phyloP scores from a whole-genome alignment of 306 rosid genomes.

The Castanea mollissima region DNA sequence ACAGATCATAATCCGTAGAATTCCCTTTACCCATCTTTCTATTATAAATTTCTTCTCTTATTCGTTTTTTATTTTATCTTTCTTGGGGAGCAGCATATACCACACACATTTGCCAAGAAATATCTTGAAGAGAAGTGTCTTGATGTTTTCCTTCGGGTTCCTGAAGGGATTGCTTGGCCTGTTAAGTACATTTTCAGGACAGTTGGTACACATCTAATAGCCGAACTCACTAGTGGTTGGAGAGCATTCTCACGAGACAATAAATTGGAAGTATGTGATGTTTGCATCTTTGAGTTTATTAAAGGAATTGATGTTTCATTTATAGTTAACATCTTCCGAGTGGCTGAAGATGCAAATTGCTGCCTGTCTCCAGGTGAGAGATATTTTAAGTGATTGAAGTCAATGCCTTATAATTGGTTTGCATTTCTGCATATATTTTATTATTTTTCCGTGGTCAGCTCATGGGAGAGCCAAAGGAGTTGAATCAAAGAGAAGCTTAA shows the following conservation, averaged over 20 bases:
- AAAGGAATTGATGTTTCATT: neutral
- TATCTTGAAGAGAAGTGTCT: neutral
- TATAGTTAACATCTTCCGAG: neutral
- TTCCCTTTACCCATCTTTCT: too few species aligned
- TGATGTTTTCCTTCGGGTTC: neutral
- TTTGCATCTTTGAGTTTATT: slow-evolving; percentile 3
- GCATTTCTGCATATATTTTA: too few species aligned
- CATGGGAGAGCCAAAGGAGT: too few species aligned
- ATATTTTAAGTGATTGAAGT: too few species aligned
- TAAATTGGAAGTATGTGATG: slow-evolving; percentile 10
- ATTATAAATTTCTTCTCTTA: neutral
- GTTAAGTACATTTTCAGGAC: neutral
- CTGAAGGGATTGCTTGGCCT: neutral
- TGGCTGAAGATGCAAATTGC: neutral
- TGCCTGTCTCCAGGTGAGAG: neutral
- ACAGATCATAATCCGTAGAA: too few species aligned
- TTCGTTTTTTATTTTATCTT: neutral
- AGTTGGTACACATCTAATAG: neutral
- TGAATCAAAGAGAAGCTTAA: too few species aligned
- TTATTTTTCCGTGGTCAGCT: too few species aligned
- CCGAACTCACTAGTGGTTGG: neutral
- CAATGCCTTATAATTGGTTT: too few species aligned
- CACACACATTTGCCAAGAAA: neutral
- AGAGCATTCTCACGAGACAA: neutral
- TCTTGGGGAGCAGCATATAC: neutral